These are phyloP conservation scores for Hibiscus tridactylites DNA, from an alignment of 345 rosid genomes.

Conservation along the genomic window DNA sequence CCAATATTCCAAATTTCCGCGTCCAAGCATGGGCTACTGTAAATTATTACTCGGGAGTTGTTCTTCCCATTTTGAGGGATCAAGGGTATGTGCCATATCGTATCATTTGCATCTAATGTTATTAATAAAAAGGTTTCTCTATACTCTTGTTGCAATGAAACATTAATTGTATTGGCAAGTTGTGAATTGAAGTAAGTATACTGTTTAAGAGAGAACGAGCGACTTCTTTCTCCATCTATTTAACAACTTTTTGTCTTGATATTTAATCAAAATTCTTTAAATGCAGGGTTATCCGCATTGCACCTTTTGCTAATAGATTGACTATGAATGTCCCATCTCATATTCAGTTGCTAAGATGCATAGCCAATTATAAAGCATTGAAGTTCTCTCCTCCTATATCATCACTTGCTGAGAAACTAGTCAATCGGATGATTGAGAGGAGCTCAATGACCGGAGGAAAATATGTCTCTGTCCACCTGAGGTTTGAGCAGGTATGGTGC, in stretches of 20 bases:
- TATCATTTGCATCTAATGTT: background rate
- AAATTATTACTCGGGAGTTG: constrained; percentile 52
- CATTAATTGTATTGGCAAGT: background rate
- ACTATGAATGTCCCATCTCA: constrained; percentile 85
- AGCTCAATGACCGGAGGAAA: constrained; percentile 67
- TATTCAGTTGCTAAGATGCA: constrained; percentile 79
- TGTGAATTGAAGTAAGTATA: background rate
- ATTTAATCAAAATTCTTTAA: constrained; percentile 6
- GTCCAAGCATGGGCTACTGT: constrained; percentile 80
- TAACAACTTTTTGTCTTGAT: background rate
- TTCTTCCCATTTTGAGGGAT: constrained; percentile 56
- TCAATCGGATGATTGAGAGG: constrained; percentile 59
- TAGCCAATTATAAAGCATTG: constrained; percentile 77
- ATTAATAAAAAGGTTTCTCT: background rate
- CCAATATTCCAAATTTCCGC: constrained; percentile 53
- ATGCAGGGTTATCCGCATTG: constrained; percentile 71
- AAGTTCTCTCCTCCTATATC: constrained; percentile 60
- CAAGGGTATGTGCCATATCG: constrained; percentile 45
- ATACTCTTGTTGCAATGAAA: background rate
- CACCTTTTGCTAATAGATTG: constrained; percentile 92
- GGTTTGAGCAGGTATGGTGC: constrained; percentile 78
- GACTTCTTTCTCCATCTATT: background rate
- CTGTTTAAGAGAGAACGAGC: background rate
- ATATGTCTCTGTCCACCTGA: constrained; percentile 79
- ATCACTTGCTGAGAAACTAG: constrained; percentile 52